phyloP scores from a whole-genome alignment of 2,329 filamentous ascomycete species.

The Pseudogymnoascus sp. region DNA sequence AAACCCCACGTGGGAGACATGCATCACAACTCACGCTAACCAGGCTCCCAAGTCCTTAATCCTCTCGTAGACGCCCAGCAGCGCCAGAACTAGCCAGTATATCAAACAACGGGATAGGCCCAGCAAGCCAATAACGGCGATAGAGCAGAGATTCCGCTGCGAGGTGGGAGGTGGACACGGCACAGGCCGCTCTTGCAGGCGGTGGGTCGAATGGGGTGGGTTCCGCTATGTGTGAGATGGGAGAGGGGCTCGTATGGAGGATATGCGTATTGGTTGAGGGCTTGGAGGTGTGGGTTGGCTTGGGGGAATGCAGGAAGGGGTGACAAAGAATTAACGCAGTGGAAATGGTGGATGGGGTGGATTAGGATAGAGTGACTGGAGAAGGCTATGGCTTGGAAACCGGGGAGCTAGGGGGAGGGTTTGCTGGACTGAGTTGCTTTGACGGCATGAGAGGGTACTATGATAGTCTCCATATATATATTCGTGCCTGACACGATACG shows the following conservation, averaged over 20 bases:
- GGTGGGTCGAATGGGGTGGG: background rate
- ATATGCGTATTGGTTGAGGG: background rate
- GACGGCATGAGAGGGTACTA: too few species aligned
- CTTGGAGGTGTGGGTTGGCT: background rate
- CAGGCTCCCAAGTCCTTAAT: too few species aligned
- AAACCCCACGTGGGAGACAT: too few species aligned
- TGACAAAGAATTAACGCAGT: background rate
- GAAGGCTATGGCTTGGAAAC: background rate
- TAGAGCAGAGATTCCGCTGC: background rate
- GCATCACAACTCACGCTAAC: too few species aligned
- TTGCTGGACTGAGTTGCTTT: too few species aligned
- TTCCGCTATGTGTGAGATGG: background rate
- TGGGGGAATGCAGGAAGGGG: background rate
- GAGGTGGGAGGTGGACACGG: background rate
- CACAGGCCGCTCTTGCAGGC: background rate
- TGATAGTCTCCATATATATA: too few species aligned
- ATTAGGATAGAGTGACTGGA: too few species aligned
- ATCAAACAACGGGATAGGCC: too few species aligned
- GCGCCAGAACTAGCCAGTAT: too few species aligned
- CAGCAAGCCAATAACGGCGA: background rate
- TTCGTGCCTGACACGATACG: too few species aligned
- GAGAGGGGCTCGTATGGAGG: background rate
- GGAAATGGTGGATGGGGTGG: background rate
- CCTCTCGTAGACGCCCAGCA: too few species aligned
- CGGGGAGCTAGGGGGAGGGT: too few species aligned